Evolutionary conservation across 257 asterid genomes (phyloP).

Genomic region (Jaltomata sinuosa): DNA sequence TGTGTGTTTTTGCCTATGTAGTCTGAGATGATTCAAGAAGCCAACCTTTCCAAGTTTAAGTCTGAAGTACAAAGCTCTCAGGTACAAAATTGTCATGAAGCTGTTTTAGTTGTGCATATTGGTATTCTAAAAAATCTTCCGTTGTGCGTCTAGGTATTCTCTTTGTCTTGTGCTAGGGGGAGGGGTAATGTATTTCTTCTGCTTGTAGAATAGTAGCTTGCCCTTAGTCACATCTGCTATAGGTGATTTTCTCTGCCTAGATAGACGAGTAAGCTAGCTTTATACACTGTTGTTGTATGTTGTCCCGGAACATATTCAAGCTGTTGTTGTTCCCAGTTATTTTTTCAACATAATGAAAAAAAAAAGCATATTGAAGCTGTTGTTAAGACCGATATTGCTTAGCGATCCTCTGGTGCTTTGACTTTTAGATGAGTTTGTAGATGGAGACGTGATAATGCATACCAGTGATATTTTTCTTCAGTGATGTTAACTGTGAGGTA

Average conservation of each 20-base stretch:
- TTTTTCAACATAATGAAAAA: neutral
- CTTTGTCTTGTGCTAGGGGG: neutral
- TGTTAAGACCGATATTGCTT: neutral
- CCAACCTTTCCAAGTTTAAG: constrained; percentile 41
- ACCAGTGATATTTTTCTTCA: neutral
- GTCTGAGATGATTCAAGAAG: constrained; percentile 42
- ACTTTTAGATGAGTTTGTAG: neutral
- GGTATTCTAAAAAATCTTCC: neutral
- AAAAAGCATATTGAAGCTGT: neutral
- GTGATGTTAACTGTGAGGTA: neutral
- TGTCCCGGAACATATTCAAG: neutral
- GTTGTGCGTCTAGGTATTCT: neutral
- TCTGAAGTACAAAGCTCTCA: constrained; percentile 52
- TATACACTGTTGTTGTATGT: neutral
- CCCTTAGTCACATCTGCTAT: neutral
- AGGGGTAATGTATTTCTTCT: neutral
- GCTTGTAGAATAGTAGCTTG: neutral
- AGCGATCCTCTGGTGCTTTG: neutral
- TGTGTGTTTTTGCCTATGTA: constrained; percentile 8
- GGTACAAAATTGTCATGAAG: constrained; percentile 19
- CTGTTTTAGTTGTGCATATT: neutral
- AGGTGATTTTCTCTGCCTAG: neutral
- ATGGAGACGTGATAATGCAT: neutral
- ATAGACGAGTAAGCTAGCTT: neutral
- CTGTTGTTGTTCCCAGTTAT: neutral